Evolutionary conservation across 768 basidiomycete species (phyloP), one percentile per base, ranked within the genome.

Genomic region (Chalciporus pseudorubinellus): DNA sequence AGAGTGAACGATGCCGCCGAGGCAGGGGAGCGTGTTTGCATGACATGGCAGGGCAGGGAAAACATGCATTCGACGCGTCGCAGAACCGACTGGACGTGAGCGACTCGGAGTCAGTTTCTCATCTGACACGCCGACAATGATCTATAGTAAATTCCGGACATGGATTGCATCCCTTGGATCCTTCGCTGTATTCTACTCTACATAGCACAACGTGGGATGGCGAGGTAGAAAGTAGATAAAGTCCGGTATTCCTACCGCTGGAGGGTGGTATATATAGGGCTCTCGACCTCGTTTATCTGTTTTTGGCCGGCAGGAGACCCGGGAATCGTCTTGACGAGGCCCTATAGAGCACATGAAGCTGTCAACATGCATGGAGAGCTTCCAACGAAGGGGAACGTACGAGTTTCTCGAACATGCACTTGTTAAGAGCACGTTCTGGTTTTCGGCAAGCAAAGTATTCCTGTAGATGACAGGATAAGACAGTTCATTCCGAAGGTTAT

Each of bases 331-430:
- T 98, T 98, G 36, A 76, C 81, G 52, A 98, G 79, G 59, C 93
- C 93, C 95, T 98, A 67, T 8, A 43, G 49, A n/a, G 28, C 16
- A 45, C 36, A 33, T 33, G 28, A 10, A 11, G 12, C 46, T 1
- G 36, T 20, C 24, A 18, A 19, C 19, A 7, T 11, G 39, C 6
- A 18, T 3, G 4, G 36, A 21, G 1, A 21, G 19, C 39, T 1
- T 14, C 31, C n/a, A 45, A 21, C 21, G 2, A 18, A 29, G 13
- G 3, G 31, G 33, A 45, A 82, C 90, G 59, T 59, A 93, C 95
- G 60, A 98, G 80, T 69, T 97, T 98, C 71, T 95, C 87, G 65
- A 98, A 95, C 79, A 95, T 90, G 76, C 95, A 98, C 51, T 84
- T 76, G 77, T 98, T 99, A 42, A 98, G 79, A 48, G 82, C 69